Percentiles rank a stretch among this genome's conserved stretches.
phyloP scores from a whole-genome alignment of 192 early-diverging fungal species.

The Umbelopsis ramanniana region DNA sequence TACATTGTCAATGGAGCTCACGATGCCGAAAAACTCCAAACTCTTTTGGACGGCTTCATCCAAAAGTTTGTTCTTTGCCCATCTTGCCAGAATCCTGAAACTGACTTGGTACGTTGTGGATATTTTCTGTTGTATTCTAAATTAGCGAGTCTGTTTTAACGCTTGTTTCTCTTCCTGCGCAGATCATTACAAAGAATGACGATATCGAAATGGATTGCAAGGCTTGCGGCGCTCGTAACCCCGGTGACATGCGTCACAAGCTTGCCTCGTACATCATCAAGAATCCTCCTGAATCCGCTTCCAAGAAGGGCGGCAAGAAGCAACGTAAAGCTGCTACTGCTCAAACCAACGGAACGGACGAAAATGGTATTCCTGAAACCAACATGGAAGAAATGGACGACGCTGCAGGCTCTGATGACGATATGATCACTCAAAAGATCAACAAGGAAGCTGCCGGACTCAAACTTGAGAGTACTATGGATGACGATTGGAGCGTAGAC shows the following conservation, averaged over 20 bases:
- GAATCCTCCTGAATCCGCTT: slow-evolving; percentile 76
- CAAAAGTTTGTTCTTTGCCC: slow-evolving; percentile 93
- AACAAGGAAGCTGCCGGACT: slow-evolving; percentile 71
- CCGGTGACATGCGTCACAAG: slow-evolving; percentile 89
- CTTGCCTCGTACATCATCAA: slow-evolving; percentile 89
- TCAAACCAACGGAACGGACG: slow-evolving; percentile 52
- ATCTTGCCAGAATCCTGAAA: slow-evolving; percentile 96
- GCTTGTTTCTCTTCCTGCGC: slow-evolving; percentile 22
- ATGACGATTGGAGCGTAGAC: slow-evolving; percentile 86
- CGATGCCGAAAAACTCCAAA: slow-evolving; percentile 84
- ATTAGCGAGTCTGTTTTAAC: not conserved
- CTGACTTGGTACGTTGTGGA: slow-evolving; percentile 71
- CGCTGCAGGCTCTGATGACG: slow-evolving; percentile 62
- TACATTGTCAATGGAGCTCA: slow-evolving; percentile 97
- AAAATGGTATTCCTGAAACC: slow-evolving; percentile 46
- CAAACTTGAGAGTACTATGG: slow-evolving; percentile 54
- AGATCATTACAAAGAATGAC: slow-evolving; percentile 64
- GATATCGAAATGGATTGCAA: slow-evolving; percentile 79
- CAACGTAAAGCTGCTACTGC: slow-evolving; percentile 55
- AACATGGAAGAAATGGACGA: slow-evolving; percentile 51
- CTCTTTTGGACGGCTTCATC: slow-evolving; percentile 88
- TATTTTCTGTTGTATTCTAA: not conserved
- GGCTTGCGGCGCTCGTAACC: slow-evolving; percentile 85
- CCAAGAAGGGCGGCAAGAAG: slow-evolving; percentile 54
- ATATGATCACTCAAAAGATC: slow-evolving; percentile 70